Percentiles rank a stretch among this genome's conserved stretches.
Evolutionary conservation across 2,329 filamentous ascomycete genomes (phyloP).

Genomic region (Paraphaeosphaeria minitans): DNA sequence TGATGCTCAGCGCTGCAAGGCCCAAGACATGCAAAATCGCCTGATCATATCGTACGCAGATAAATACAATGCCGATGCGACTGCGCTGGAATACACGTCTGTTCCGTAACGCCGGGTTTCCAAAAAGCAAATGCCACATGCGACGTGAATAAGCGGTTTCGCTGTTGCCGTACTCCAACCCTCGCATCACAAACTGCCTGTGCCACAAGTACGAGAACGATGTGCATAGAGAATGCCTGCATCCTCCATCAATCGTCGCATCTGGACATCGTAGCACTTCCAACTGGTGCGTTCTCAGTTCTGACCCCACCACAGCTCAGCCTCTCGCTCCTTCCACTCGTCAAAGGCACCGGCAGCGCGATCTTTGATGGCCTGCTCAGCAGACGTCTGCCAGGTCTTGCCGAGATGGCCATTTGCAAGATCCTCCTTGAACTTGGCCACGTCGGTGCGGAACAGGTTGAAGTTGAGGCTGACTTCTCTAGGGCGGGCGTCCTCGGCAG

Average conservation of each 20-base stretch:
- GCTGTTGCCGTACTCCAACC: background rate
- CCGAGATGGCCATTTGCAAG: slow-evolving; percentile 60
- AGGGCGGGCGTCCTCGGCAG: slow-evolving; percentile 24
- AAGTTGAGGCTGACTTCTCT: slow-evolving; percentile 36
- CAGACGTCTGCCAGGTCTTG: slow-evolving; percentile 62
- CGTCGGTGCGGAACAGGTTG: slow-evolving; percentile 57
- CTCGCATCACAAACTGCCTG: background rate
- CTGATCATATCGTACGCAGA: background rate
- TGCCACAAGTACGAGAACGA: background rate
- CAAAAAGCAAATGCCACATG: slow-evolving; percentile 2
- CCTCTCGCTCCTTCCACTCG: slow-evolving; percentile 59
- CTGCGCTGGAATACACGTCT: background rate
- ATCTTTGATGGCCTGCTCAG: slow-evolving; percentile 58
- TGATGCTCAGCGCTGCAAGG: background rate
- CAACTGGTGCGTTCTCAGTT: slow-evolving; percentile 37
- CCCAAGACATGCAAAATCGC: background rate
- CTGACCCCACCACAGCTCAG: slow-evolving; percentile 64
- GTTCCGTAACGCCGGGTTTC: background rate
- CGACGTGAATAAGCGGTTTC: slow-evolving; percentile 11
- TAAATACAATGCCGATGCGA: background rate
- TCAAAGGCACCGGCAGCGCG: slow-evolving; percentile 62
- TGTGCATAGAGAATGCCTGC: slow-evolving; percentile 5
- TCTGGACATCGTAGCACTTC: background rate
- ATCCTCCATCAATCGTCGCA: background rate
- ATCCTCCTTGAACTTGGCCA: slow-evolving; percentile 62